Evolutionary conservation across 345 rosid genomes (phyloP).

Genomic region (Raphanus sativus): DNA sequence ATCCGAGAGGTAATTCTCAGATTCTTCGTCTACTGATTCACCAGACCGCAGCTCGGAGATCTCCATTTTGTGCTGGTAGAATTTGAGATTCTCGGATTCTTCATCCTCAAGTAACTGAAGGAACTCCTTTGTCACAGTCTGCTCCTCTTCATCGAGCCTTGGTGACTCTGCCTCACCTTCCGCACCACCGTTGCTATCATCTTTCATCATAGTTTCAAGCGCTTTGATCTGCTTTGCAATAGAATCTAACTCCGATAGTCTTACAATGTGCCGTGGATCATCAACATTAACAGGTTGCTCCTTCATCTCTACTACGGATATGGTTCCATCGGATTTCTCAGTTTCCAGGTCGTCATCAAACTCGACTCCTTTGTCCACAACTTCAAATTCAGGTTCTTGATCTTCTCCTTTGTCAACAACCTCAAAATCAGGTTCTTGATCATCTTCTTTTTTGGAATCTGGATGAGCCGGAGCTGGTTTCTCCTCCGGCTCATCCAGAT

Average conservation of each 20-base stretch:
- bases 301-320: constrained; percentile 55
- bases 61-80: constrained; percentile 48
- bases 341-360: constrained; percentile 54
- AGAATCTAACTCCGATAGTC: constrained; percentile 78
- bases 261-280: constrained; percentile 58
- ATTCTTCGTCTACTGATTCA: constrained; percentile 46
- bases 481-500: constrained; percentile 77
- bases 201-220: constrained; percentile 79
- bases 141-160: constrained; percentile 77
- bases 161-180: constrained; percentile 59
- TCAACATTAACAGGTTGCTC: constrained; percentile 49
- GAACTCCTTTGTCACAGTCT: constrained; percentile 78
- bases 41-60: constrained; percentile 48
- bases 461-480: constrained; percentile 23
- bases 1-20: constrained; percentile 66
- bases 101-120: constrained; percentile 84
- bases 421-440: constrained; percentile 74
- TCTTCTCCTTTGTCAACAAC: constrained; percentile 73
- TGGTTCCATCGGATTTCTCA: constrained; percentile 50
- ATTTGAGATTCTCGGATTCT: constrained; percentile 42
- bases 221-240: constrained; percentile 92
- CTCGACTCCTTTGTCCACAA: constrained; percentile 90
- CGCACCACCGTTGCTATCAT: constrained; percentile 38
- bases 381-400: constrained; percentile 67
- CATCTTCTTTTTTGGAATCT: constrained; percentile 46